Base-by-base conservation (phyloP, 2,329 filamentous ascomycete genomes). In the Setomelanomma holmii region DNA sequence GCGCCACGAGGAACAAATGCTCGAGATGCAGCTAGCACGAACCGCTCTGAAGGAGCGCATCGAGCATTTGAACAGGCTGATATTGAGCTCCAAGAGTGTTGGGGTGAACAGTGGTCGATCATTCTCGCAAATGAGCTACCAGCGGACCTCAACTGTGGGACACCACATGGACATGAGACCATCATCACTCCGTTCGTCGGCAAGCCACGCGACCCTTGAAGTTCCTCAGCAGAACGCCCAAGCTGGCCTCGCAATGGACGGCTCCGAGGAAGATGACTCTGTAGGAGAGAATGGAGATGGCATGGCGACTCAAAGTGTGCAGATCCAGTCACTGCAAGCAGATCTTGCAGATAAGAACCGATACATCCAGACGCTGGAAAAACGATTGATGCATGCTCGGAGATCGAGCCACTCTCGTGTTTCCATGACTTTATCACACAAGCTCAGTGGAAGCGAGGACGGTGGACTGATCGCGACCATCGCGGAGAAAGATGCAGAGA, bases 11-110 rank as follows among this genome's bases (percentile, higher is more conserved):
- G 95, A 98, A 78, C 95, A 99, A 75, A 93, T 99, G 84, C 82
- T 99, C 48, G 95, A 99, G 76, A 98, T 99, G 90, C 95, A 99
- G 73, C 84, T 99, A 40, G 95, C 95, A 24, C 87, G 95, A 36
- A 99, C 95, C 1, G 95, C 95, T 0, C 79, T 99, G 48, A 99
- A 98, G 74, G 95, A 99, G 79, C 88, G 95, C 23, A 99, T 99
- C 65, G 93, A 97, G 72, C 95, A 99, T 75, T 82, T 99, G 40
- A 99, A 98, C 76, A 88, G 93, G 41, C 81, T 99, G 43, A 98
- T 99, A 59, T 79, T 99, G 53, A 96, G 91, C 72, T 98, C 93
- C 14, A 97, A 97, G 72, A 98, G 93, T 4, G 89, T 91, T 5
- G 95, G 95, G 4, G 95, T 99, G 49, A 99, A 99, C 74, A 71